Conservation (phyloP, 108 stramenopile species). For the Skeletonema menzelii region DNA sequence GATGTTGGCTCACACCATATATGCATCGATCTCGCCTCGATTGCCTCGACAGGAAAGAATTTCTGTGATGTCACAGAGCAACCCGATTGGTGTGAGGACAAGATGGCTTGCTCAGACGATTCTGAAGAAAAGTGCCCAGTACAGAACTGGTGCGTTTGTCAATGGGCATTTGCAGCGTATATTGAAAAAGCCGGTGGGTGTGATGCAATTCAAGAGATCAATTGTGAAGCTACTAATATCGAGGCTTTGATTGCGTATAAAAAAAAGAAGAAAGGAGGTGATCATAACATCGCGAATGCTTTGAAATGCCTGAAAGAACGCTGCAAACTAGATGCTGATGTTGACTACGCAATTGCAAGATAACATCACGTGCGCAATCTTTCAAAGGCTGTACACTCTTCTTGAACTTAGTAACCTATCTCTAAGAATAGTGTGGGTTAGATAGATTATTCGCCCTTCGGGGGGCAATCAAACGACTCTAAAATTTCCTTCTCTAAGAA, state of each 20-base stretch:
- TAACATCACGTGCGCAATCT: neutral
- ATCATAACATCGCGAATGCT: conserved; percentile 2
- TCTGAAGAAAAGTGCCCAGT: conserved; percentile 23
- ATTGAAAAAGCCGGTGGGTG: conserved; percentile 66
- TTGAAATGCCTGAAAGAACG: conserved; percentile 24
- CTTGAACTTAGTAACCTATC: neutral
- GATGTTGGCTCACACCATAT: conserved; percentile 63
- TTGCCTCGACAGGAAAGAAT: conserved; percentile 31
- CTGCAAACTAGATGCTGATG: conserved; percentile 8
- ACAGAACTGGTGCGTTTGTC: conserved; percentile 65
- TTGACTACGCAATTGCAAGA: neutral
- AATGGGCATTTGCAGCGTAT: conserved; percentile 73
- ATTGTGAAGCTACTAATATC: conserved; percentile 60
- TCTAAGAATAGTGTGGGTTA: too few relatives aligned
- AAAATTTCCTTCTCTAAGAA: too few relatives aligned
- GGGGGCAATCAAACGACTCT: too few relatives aligned
- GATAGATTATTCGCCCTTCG: too few relatives aligned
- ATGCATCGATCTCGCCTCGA: conserved; percentile 50
- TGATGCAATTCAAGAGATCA: conserved; percentile 58
- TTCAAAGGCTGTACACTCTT: too few relatives aligned
- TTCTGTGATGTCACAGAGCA: conserved; percentile 69
- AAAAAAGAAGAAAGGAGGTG: conserved; percentile 7
- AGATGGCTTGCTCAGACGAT: conserved; percentile 56
- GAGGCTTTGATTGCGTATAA: conserved; percentile 55
- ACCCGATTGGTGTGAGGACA: conserved; percentile 50